phyloP scores from a whole-genome alignment of 257 asterid genomes.

The Plantago major region DNA sequence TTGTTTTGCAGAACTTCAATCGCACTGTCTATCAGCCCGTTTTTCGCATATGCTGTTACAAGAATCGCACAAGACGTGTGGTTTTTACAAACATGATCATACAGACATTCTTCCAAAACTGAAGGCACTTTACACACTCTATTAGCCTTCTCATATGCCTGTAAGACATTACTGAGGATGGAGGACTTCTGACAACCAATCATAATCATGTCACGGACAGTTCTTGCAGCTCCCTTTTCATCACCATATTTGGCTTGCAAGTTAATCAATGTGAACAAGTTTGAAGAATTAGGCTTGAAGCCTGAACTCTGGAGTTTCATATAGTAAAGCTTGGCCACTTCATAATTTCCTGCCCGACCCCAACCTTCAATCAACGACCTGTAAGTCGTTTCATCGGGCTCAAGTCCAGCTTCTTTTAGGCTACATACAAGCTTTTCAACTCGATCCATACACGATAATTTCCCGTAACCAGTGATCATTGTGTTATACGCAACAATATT shows the following conservation, averaged over 20 bases:
- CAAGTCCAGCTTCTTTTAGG: conserved; percentile 46
- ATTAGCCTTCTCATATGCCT: conserved; percentile 69
- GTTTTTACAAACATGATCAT: conserved; percentile 48
- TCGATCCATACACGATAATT: conserved; percentile 47
- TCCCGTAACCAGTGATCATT: conserved; percentile 87
- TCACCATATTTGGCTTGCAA: conserved; percentile 72
- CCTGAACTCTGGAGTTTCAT: conserved; percentile 57
- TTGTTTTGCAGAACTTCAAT: conserved; percentile 54
- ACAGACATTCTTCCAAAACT: conserved; percentile 46
- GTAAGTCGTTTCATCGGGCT: conserved; percentile 83
- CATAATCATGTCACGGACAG: conserved; percentile 62
- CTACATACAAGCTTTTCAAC: conserved; percentile 52
- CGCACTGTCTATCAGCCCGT: conserved; percentile 56
- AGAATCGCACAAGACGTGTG: conserved; percentile 68
- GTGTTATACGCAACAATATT: conserved; percentile 79
- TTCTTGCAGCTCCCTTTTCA: conserved; percentile 45
- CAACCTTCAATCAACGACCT: conserved; percentile 91
- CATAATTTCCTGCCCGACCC: conserved; percentile 65
- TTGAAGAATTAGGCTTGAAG: conserved; percentile 63
- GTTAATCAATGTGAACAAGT: conserved; percentile 72
- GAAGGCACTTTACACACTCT: conserved; percentile 44
- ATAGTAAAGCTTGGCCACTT: conserved; percentile 42
- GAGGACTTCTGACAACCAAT: conserved; percentile 68
- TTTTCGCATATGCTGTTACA: conserved; percentile 62
- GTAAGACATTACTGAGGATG: conserved; percentile 64